Conservation (phyloP, 176 grass and related monocot species). For the Hyparrhenia diplandra region DNA sequence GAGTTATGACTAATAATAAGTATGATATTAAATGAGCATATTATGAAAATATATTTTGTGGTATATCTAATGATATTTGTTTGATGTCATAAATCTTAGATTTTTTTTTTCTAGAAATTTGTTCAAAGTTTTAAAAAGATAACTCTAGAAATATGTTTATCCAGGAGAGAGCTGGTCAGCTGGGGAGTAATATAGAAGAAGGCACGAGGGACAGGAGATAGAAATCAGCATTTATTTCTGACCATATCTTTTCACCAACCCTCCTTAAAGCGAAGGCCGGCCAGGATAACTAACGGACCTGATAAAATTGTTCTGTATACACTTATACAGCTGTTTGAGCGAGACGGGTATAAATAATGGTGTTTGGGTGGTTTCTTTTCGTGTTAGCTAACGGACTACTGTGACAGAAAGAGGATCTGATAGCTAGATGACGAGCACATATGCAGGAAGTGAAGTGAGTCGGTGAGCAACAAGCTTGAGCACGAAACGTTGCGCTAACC, state of each 20-base stretch:
- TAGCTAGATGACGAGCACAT: background rate
- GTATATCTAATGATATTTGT: too few species aligned
- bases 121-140: too few species aligned
- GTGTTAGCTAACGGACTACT: background rate
- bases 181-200: too few species aligned
- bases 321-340: background rate
- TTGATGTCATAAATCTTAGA: too few species aligned
- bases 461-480: background rate
- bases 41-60: too few species aligned
- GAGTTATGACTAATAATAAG: too few species aligned
- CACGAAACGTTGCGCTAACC: background rate
- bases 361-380: constrained; percentile 23
- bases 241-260: background rate
- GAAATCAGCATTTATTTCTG: background rate
- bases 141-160: too few species aligned
- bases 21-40: too few species aligned
- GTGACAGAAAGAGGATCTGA: background rate
- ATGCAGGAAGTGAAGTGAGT: background rate
- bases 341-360: background rate
- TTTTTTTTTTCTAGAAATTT: too few species aligned
- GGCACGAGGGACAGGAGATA: too few species aligned
- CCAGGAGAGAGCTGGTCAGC: too few species aligned
- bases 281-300: background rate
- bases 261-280: background rate
- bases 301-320: background rate